phyloP scores from a whole-genome alignment of 305 asterid species.

The Ruellia speciosa region DNA sequence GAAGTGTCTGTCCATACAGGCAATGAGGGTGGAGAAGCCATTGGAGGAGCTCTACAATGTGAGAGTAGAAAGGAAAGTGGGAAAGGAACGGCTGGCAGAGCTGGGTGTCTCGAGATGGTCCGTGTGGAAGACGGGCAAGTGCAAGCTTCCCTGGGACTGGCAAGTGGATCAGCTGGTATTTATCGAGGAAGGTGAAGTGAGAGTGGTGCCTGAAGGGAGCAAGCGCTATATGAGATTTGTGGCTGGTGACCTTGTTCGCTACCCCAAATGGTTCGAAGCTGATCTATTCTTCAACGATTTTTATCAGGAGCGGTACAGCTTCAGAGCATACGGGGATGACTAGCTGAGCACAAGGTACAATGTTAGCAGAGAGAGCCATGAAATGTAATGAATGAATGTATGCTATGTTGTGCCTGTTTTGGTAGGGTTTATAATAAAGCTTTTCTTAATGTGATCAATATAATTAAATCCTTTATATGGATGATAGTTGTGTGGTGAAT shows the following conservation, averaged over 20 bases:
- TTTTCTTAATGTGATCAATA: too few relatives aligned
- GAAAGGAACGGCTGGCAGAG: conserved; percentile 53
- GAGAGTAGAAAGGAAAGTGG: conserved; percentile 62
- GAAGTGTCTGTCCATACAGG: conserved; percentile 25
- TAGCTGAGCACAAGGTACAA: conserved; percentile 13
- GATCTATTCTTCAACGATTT: conserved; percentile 78
- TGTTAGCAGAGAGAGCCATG: too few relatives aligned
- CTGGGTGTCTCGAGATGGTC: conserved; percentile 78
- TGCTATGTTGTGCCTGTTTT: too few relatives aligned
- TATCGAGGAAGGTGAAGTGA: conserved; percentile 91
- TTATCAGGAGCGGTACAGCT: conserved; percentile 78
- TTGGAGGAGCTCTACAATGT: conserved; percentile 87
- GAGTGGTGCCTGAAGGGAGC: conserved; percentile 93
- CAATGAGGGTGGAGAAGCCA: conserved; percentile 60
- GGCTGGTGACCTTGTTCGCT: conserved; percentile 86
- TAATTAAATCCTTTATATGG: too few relatives aligned
- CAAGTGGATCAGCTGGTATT: conserved; percentile 89
- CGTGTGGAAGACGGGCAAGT: conserved; percentile 81
- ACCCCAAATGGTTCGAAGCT: conserved; percentile 97
- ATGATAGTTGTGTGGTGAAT: too few relatives aligned
- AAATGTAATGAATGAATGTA: too few relatives aligned
- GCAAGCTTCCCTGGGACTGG: conserved; percentile 97
- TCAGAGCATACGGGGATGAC: conserved; percentile 86
- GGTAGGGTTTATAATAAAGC: too few relatives aligned
- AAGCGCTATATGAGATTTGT: conserved; percentile 61